phyloP scores from a whole-genome alignment of 2,329 filamentous ascomycete genomes.

The Leptographium procerum region DNA sequence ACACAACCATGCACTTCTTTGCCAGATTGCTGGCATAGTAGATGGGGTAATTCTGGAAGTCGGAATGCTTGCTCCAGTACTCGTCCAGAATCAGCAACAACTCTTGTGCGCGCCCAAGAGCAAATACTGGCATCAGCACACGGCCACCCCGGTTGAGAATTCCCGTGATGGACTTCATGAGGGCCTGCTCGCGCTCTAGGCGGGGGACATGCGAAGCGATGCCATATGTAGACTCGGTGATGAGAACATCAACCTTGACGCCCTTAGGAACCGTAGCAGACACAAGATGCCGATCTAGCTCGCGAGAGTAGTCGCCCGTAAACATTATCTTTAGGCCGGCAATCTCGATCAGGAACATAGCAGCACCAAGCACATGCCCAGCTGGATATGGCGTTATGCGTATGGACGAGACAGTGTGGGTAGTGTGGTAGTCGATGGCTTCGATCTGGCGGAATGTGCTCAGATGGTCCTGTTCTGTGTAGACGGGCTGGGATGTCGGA shows the following conservation, averaged over 20 bases:
- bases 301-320: conserved; percentile 92
- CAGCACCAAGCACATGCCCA: conserved; percentile 92
- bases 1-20: conserved; percentile 95
- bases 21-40: conserved; percentile 96
- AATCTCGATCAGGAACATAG: conserved; percentile 97
- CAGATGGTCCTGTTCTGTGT: conserved; percentile 90
- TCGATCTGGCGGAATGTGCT: conserved; percentile 91
- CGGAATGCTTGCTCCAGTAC: conserved; percentile 84
- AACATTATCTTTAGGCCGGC: conserved; percentile 95
- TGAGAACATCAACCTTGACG: conserved; percentile 89
- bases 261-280: conserved; percentile 82
- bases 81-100: conserved; percentile 90
- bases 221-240: conserved; percentile 95
- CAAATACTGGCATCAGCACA: conserved; percentile 90
- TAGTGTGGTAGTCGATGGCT: conserved; percentile 96
- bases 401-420: conserved; percentile 92
- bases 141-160: conserved; percentile 86
- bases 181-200: conserved; percentile 76
- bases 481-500: conserved; percentile 61
- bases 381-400: conserved; percentile 94
- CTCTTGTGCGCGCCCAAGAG: conserved; percentile 86
- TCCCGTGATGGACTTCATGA: conserved; percentile 91
- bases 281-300: conserved; percentile 90
- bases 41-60: conserved; percentile 84
- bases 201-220: conserved; percentile 89